These are phyloP conservation scores for Smallanthus sonchifolius DNA, from an alignment of 129 eudicot genomes.

Conservation along the genomic window DNA sequence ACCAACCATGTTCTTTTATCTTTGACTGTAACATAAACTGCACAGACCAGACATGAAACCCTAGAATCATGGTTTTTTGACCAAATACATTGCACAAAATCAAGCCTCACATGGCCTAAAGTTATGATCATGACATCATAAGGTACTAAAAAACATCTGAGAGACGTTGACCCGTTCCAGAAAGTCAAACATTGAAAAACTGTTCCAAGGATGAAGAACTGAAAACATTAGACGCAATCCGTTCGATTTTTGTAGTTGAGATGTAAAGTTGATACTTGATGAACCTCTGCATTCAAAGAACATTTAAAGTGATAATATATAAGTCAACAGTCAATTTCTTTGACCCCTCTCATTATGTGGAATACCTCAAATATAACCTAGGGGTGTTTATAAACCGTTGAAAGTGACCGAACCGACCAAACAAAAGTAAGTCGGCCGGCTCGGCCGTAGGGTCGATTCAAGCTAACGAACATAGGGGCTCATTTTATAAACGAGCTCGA, in stretches of 20 bases:
- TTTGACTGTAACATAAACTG: constrained; percentile 31
- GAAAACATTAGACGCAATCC: constrained; percentile 57
- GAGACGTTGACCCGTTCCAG: neutral
- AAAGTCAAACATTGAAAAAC: constrained; percentile 51
- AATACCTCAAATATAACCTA: neutral
- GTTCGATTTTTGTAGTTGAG: constrained; percentile 51
- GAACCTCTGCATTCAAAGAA: constrained; percentile 55
- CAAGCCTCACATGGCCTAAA: constrained; percentile 16
- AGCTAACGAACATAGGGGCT: too few relatives aligned
- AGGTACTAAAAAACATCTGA: neutral
- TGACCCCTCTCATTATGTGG: neutral
- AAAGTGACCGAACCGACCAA: neutral
- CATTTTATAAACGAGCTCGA: too few relatives aligned
- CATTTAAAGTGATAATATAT: neutral
- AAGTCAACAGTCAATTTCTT: neutral
- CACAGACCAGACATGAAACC: constrained; percentile 19
- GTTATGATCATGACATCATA: constrained; percentile 18
- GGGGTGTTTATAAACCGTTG: neutral
- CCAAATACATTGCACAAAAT: constrained; percentile 21
- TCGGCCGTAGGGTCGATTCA: too few relatives aligned
- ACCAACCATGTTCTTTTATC: constrained; percentile 16
- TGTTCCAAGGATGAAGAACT: constrained; percentile 61
- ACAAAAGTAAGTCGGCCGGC: neutral
- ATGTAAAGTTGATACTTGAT: constrained; percentile 73
- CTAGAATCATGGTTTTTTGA: constrained; percentile 9